Conservation (phyloP, 2,329 filamentous ascomycete species). For the Salinomyces thailandicus region DNA sequence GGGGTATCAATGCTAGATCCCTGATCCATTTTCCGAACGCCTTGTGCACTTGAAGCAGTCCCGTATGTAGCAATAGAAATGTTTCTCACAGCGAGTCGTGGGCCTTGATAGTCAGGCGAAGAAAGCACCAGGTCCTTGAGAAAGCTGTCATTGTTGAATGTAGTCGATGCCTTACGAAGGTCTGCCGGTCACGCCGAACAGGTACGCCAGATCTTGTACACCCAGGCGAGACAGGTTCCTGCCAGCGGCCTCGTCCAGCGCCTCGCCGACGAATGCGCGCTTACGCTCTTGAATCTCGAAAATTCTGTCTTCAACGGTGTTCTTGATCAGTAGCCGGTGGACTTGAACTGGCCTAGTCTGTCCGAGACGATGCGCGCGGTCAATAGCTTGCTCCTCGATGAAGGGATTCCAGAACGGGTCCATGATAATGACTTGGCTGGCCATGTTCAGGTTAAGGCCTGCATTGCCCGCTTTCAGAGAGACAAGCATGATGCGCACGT, state of each 20-base stretch:
- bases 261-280: constrained; percentile 62
- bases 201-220: constrained; percentile 55
- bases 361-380: constrained; percentile 80
- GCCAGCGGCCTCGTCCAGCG: constrained; percentile 65
- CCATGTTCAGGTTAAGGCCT: constrained; percentile 74
- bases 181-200: constrained; percentile 46
- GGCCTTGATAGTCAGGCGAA: too few relatives aligned
- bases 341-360: constrained; percentile 65
- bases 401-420: constrained; percentile 94
- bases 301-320: constrained; percentile 83
- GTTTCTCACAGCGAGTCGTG: too few relatives aligned
- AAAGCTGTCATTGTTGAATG: too few relatives aligned
- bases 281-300: constrained; percentile 69
- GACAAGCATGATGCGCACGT: constrained; percentile 59
- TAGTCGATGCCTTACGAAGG: too few relatives aligned
- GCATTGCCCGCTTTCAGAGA: constrained; percentile 74
- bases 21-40: too few relatives aligned
- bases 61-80: too few relatives aligned
- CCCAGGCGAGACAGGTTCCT: constrained; percentile 57
- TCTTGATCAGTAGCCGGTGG: constrained; percentile 64
- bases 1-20: too few relatives aligned
- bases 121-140: too few relatives aligned
- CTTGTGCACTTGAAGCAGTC: too few relatives aligned
- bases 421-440: constrained; percentile 77
- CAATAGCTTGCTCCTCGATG: constrained; percentile 84